phyloP scores from a whole-genome alignment of 2,329 filamentous ascomycete species.

The Domatiomyces catenatus region DNA sequence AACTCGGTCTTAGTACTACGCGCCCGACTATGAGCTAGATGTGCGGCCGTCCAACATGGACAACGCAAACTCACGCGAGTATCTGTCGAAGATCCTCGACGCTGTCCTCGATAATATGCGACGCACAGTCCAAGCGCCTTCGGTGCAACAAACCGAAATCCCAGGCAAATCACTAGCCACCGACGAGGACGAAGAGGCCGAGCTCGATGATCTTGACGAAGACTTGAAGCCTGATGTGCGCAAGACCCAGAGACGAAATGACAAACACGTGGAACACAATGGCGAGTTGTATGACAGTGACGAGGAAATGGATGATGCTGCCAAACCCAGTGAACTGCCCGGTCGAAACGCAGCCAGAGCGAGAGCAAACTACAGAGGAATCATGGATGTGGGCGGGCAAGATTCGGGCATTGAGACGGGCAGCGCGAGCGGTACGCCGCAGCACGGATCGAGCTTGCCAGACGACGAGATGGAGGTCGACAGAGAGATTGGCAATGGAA shows the following conservation, averaged over 20 bases:
- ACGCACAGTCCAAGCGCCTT: constrained; percentile 46
- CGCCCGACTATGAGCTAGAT: constrained; percentile 53
- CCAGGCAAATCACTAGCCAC: constrained; percentile 42
- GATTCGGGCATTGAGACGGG: constrained; percentile 35
- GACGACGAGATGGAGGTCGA: constrained; percentile 31
- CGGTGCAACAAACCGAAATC: constrained; percentile 49
- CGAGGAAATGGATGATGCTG: constrained; percentile 47
- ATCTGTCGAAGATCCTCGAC: constrained; percentile 51
- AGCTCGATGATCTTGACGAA: constrained; percentile 57
- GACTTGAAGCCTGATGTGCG: constrained; percentile 75
- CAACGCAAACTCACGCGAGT: constrained; percentile 53
- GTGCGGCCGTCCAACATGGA: constrained; percentile 59
- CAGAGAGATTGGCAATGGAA: constrained; percentile 9
- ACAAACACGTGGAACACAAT: constrained; percentile 59
- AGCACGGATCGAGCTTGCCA: constrained; percentile 26
- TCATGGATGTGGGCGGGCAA: constrained; percentile 38
- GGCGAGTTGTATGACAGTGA: constrained; percentile 82
- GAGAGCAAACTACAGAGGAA: constrained; percentile 53
- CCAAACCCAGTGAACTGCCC: constrained; percentile 72
- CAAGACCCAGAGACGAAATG: constrained; percentile 66
- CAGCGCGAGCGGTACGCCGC: constrained; percentile 35
- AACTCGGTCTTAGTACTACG: constrained; percentile 41
- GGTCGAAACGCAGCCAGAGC: constrained; percentile 55
- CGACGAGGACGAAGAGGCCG: constrained; percentile 50
- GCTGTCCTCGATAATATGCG: constrained; percentile 53